phyloP scores from a whole-genome alignment of 1,284 basidiomycete species.

The Pholiota adiposa region DNA sequence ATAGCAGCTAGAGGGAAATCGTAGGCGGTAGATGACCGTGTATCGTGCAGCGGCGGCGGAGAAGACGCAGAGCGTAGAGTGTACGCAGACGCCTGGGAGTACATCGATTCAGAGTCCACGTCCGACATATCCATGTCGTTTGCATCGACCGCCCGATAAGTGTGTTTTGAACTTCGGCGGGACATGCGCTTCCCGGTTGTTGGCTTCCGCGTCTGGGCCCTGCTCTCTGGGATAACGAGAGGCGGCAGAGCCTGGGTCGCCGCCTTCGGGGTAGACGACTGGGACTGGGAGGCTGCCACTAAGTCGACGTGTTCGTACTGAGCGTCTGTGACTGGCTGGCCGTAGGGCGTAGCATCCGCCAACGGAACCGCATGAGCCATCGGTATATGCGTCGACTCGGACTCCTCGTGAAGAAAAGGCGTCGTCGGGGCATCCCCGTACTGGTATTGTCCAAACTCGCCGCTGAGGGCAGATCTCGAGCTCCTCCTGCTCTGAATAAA shows the following conservation, averaged over 20 bases:
- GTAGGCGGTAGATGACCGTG: neutral
- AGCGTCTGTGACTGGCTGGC: neutral
- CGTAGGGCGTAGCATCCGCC: slow-evolving; percentile 5
- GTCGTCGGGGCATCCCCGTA: slow-evolving; percentile 10
- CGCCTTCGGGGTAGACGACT: neutral
- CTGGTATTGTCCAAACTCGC: slow-evolving; percentile 6
- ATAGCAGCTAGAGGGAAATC: slow-evolving; percentile 3
- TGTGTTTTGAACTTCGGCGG: slow-evolving; percentile 4
- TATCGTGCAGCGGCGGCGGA: too few relatives aligned
- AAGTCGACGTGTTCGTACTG: slow-evolving; percentile 4
- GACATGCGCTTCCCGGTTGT: slow-evolving; percentile 2
- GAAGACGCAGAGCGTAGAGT: neutral
- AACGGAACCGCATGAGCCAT: slow-evolving; percentile 7
- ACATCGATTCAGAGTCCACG: slow-evolving; percentile 27
- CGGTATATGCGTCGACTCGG: neutral
- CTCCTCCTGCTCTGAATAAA: neutral
- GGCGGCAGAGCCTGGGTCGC: slow-evolving; percentile 1
- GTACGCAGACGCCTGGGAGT: slow-evolving; percentile 31
- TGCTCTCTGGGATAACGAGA: slow-evolving; percentile 4
- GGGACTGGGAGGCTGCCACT: neutral
- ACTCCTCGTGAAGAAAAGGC: slow-evolving; percentile 10
- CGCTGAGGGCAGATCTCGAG: slow-evolving; percentile 1
- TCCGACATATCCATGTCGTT: slow-evolving; percentile 19
- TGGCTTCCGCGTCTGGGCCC: neutral
- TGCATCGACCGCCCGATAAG: slow-evolving; percentile 1